Evolutionary conservation across 1,139 yeast species (phyloP).

Genomic region (Protomyces gravidus): DNA sequence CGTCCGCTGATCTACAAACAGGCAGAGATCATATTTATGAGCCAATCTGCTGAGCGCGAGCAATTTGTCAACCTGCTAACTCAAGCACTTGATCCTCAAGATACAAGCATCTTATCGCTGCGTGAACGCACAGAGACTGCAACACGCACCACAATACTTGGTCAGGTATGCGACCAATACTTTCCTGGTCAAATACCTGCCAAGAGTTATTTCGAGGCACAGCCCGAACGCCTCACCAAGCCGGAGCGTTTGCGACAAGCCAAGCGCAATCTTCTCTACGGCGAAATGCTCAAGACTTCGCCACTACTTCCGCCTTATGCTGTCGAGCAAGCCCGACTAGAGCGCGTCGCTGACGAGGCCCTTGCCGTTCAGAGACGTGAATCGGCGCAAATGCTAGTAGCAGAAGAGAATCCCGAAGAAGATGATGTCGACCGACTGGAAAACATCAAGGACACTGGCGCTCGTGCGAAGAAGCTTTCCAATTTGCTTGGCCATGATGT

Average conservation of each 20-base stretch:
- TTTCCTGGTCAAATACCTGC: conserved; percentile 14
- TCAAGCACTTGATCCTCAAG: conserved; percentile 17
- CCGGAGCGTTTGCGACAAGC: conserved; percentile 15
- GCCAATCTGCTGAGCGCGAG: conserved; percentile 2
- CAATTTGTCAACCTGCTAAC: neutral
- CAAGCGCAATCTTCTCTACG: conserved; percentile 2
- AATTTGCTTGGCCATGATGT: neutral
- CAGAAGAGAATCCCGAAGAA: neutral
- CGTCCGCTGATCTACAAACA: conserved; percentile 3
- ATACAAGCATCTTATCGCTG: conserved; percentile 17
- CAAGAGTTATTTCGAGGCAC: conserved; percentile 1
- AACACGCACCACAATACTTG: conserved; percentile 12
- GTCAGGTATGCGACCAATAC: conserved; percentile 23
- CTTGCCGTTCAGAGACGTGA: neutral
- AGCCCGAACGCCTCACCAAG: neutral
- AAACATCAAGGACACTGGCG: neutral
- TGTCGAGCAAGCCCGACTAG: neutral
- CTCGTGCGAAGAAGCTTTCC: neutral
- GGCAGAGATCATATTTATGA: conserved; percentile 1
- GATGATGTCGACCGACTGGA: neutral
- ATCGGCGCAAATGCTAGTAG: neutral
- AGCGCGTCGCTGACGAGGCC: neutral
- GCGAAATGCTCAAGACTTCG: conserved; percentile 7
- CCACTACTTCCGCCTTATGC: neutral
- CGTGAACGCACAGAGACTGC: conserved; percentile 6